These are phyloP conservation scores for Inosperma sp. DNA, from an alignment of 768 basidiomycete species.

Conservation along the genomic window DNA sequence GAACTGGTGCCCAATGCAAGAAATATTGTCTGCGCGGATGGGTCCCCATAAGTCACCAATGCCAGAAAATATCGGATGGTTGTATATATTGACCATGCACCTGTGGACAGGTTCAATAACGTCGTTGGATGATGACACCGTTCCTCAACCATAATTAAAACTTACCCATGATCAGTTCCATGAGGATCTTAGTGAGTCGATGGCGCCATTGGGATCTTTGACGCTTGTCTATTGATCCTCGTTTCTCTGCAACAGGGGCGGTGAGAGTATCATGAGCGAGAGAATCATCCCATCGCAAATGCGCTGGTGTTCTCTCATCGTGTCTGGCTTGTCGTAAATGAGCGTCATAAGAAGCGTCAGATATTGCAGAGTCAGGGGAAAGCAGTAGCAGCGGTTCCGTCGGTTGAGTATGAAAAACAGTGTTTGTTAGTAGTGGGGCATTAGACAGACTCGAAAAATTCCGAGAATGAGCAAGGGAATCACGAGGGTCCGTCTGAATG, in stretches of 20 bases:
- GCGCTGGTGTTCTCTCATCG: constrained; percentile 20
- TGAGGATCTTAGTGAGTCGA: constrained; percentile 22
- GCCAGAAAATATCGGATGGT: constrained; percentile 63
- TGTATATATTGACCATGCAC: constrained; percentile 57
- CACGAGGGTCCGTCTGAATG: constrained; percentile 17
- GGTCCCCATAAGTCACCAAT: constrained; percentile 40
- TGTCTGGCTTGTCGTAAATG: constrained; percentile 30
- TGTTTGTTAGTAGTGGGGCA: constrained; percentile 34
- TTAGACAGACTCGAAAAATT: constrained; percentile 36
- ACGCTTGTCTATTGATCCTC: constrained; percentile 24
- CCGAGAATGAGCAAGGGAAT: constrained; percentile 42
- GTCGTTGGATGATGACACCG: background rate
- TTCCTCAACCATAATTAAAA: background rate
- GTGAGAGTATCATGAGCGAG: constrained; percentile 28
- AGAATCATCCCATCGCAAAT: constrained; percentile 25
- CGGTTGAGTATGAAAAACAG: constrained; percentile 38
- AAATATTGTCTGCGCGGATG: constrained; percentile 38
- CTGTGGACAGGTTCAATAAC: constrained; percentile 28
- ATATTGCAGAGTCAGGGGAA: constrained; percentile 22
- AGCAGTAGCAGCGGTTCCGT: constrained; percentile 40
- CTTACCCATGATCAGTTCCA: constrained; percentile 40
- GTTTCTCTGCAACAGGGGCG: constrained; percentile 25
- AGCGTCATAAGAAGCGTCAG: constrained; percentile 31
- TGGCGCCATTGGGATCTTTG: constrained; percentile 27
- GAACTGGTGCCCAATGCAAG: constrained; percentile 49